Evolutionary conservation across 331 rosid genomes (phyloP).

Genomic region (Arachis monticola): DNA sequence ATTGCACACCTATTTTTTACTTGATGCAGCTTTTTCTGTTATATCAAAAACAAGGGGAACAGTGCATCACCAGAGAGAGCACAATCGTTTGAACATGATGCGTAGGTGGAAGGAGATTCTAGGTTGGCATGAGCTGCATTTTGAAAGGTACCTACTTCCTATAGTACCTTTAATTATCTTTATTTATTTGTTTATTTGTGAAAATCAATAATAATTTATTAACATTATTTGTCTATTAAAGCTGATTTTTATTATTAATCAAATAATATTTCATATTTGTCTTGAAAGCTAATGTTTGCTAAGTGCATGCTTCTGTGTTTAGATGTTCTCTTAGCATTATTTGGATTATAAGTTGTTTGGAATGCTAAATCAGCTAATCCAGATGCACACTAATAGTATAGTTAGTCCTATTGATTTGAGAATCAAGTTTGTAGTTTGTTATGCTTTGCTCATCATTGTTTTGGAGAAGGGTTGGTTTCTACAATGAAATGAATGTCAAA

Average conservation of each 20-base stretch:
- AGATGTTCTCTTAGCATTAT: too few species aligned
- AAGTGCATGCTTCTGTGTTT: too few species aligned
- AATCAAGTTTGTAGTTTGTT: neutral
- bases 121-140: conserved; percentile 53
- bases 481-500: conserved; percentile 13
- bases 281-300: too few species aligned
- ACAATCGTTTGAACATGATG: conserved; percentile 39
- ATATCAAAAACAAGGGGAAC: conserved; percentile 53
- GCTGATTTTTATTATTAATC: neutral
- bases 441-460: conserved; percentile 2
- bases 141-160: conserved; percentile 56
- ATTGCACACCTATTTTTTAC: conserved; percentile 88
- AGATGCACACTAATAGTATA: neutral
- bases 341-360: too few species aligned
- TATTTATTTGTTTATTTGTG: neutral
- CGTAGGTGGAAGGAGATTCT: conserved; percentile 62
- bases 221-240: neutral
- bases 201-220: neutral
- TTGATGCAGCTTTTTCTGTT: conserved; percentile 78
- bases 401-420: neutral
- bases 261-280: too few species aligned
- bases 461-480: neutral
- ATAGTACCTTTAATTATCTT: neutral
- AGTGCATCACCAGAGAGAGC: conserved; percentile 50
- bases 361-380: too few species aligned